Conservation (phyloP, 1,284 basidiomycete species). For the Farysia itapuensis region DNA sequence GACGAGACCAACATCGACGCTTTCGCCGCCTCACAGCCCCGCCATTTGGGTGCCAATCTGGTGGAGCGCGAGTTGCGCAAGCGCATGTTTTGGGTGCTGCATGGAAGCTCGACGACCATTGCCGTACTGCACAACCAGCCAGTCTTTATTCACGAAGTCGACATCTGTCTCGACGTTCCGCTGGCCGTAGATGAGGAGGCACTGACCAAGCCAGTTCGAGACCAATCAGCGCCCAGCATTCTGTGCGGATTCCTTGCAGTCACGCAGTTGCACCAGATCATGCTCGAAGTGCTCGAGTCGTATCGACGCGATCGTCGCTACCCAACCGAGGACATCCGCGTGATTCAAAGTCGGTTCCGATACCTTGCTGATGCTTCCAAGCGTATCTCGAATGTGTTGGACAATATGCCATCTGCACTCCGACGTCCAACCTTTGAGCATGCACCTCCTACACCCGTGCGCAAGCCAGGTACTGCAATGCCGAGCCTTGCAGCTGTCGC, state of each 20-base stretch:
- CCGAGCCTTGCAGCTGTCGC: constrained; percentile 4
- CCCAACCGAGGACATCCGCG: constrained; percentile 20
- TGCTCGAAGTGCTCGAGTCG: constrained; percentile 37
- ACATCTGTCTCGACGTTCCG: constrained; percentile 36
- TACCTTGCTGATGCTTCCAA: constrained; percentile 21
- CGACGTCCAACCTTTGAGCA: constrained; percentile 18
- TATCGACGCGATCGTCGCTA: constrained; percentile 29
- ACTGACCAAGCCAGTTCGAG: constrained; percentile 8
- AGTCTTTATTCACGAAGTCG: constrained; percentile 31
- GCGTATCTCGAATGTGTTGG: constrained; percentile 11
- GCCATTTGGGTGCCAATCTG: constrained; percentile 8
- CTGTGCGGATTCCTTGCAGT: constrained; percentile 36
- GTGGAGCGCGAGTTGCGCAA: constrained; percentile 41
- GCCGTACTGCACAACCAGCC: constrained; percentile 41
- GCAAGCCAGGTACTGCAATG: constrained; percentile 8
- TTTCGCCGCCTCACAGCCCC: constrained; percentile 11
- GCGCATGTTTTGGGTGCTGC: constrained; percentile 35
- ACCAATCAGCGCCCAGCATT: constrained; percentile 20
- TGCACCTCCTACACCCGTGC: constrained; percentile 12
- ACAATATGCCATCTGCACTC: constrained; percentile 38
- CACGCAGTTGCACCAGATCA: constrained; percentile 33
- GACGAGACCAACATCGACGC: constrained; percentile 30
- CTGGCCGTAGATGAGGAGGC: constrained; percentile 39
- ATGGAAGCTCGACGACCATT: constrained; percentile 43
- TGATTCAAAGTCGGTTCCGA: constrained; percentile 10